Conservation (phyloP, 306 rosid species). For the Cucurbita maxima region DNA sequence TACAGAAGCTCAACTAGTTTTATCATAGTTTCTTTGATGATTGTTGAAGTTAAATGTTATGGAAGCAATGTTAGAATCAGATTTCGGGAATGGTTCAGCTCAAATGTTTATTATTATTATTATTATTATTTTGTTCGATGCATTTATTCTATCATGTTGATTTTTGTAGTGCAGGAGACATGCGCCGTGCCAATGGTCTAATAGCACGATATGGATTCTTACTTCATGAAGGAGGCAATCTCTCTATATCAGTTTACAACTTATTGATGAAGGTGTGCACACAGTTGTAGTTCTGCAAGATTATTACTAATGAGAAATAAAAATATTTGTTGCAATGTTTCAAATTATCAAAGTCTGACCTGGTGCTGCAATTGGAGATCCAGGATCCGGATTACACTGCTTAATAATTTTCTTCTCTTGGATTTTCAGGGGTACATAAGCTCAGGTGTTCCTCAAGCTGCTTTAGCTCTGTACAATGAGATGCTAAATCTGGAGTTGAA, state of each 20-base stretch:
- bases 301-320: neutral
- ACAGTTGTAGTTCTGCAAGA: conserved; percentile 10
- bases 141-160: conserved; percentile 24
- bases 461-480: conserved; percentile 36
- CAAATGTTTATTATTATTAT: neutral
- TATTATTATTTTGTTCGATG: neutral
- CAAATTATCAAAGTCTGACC: neutral
- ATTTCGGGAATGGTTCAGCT: too few relatives aligned
- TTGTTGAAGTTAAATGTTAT: too few relatives aligned
- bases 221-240: conserved; percentile 51
- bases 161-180: conserved; percentile 68
- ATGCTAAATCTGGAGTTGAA: conserved; percentile 37
- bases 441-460: conserved; percentile 49
- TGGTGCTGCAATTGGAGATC: neutral
- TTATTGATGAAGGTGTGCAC: conserved; percentile 61
- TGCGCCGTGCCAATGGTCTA: conserved; percentile 79
- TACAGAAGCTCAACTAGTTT: too few relatives aligned
- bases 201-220: conserved; percentile 65
- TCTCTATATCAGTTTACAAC: conserved; percentile 51
- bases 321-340: neutral
- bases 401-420: neutral
- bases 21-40: too few relatives aligned
- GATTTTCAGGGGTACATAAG: conserved; percentile 58
- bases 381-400: neutral
- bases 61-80: too few relatives aligned